phyloP scores from a whole-genome alignment of 1,284 basidiomycete genomes.

The Ganoderma lingzhi region DNA sequence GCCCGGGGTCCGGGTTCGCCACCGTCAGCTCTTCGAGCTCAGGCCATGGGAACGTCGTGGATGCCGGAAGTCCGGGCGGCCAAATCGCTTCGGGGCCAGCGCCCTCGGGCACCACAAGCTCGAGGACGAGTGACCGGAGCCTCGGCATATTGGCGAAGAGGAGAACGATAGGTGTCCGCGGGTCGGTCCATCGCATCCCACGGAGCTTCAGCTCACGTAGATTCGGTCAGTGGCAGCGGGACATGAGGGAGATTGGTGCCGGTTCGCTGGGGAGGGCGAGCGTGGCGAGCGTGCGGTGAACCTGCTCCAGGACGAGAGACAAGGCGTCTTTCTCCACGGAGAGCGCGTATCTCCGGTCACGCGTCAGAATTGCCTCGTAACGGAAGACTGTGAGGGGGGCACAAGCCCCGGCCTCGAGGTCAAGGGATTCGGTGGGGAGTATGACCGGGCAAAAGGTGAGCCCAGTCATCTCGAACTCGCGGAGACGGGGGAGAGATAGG shows the following conservation, averaged over 20 bases:
- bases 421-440: not conserved
- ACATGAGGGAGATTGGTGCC: not conserved
- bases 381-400: not conserved
- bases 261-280: not conserved
- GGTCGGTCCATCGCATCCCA: not conserved
- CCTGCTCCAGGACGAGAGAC: not conserved
- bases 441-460: not conserved
- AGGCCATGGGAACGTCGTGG: not conserved
- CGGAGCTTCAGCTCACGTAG: not conserved
- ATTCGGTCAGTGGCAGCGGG: not conserved
- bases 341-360: not conserved
- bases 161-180: not conserved
- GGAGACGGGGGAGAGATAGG: not conserved
- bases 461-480: not conserved
- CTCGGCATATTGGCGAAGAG: not conserved
- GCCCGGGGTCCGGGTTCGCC: not conserved
- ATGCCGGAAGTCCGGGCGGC: not conserved
- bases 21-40: not conserved
- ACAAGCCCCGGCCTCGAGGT: not conserved
- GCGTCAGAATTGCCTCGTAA: not conserved
- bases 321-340: not conserved
- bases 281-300: not conserved
- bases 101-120: not conserved
- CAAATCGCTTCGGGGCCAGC: not conserved
- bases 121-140: not conserved